Evolutionary conservation across 192 early-diverging fungal species (phyloP).

Genomic region (Thamnidium elegans): DNA sequence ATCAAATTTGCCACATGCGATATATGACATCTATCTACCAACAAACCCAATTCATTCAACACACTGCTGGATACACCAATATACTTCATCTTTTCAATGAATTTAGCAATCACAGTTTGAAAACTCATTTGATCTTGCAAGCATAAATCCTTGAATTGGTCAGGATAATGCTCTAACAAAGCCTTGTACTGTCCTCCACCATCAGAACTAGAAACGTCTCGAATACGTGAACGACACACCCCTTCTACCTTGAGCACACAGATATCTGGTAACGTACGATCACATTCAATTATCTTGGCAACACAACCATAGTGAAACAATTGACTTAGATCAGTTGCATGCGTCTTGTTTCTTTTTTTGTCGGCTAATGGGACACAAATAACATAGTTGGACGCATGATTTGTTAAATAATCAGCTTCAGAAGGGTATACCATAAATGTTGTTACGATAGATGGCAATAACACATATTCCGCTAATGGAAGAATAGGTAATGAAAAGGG

Average conservation of each 20-base stretch:
- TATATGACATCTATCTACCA: constrained; percentile 52
- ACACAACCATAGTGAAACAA: constrained; percentile 47
- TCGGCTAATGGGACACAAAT: not conserved
- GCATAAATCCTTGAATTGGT: constrained; percentile 6
- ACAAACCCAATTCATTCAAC: constrained; percentile 54
- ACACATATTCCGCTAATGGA: constrained; percentile 21
- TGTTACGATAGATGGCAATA: constrained; percentile 20
- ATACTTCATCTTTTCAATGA: not conserved
- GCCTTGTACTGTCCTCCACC: constrained; percentile 47
- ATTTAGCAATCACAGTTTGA: not conserved
- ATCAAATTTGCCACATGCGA: constrained; percentile 63
- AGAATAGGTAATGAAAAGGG: constrained; percentile 18
- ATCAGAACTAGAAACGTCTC: constrained; percentile 37
- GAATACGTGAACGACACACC: constrained; percentile 52
- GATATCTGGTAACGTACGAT: constrained; percentile 41
- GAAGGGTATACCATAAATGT: constrained; percentile 5
- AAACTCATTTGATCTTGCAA: not conserved
- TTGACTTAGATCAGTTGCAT: constrained; percentile 10
- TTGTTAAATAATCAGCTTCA: constrained; percentile 11
- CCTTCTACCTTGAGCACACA: constrained; percentile 60
- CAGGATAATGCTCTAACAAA: constrained; percentile 44
- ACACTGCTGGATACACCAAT: constrained; percentile 8
- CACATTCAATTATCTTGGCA: constrained; percentile 43
- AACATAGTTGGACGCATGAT: not conserved
- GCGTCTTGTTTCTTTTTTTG: not conserved